Evolutionary conservation across 1,284 basidiomycete genomes (phyloP).

Genomic region (Trichosporon sp.): DNA sequence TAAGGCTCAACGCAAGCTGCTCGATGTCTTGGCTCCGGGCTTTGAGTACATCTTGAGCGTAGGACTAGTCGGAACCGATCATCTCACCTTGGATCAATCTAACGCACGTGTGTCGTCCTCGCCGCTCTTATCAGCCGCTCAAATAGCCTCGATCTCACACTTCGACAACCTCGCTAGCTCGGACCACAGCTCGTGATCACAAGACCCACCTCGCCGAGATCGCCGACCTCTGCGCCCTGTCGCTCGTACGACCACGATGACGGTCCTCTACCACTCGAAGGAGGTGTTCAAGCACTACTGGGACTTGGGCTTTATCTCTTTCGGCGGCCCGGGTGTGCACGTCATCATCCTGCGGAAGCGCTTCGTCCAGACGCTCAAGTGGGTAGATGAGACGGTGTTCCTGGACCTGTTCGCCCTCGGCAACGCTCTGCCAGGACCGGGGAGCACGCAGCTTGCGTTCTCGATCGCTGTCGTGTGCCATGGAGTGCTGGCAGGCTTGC

Average conservation of each 20-base stretch:
- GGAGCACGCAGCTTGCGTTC: constrained; percentile 48
- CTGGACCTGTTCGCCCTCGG: constrained; percentile 49
- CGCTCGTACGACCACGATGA: no score
- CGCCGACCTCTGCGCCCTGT: no score
- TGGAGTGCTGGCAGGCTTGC: constrained; percentile 42
- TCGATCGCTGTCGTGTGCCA: constrained; percentile 44
- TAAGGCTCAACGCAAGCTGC: neutral
- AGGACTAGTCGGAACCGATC: neutral
- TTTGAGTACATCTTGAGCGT: neutral
- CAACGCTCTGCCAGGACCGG: constrained; percentile 51
- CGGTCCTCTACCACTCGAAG: neutral
- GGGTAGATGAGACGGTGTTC: constrained; percentile 33
- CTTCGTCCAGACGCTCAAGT: constrained; percentile 31
- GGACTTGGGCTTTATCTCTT: constrained; percentile 32
- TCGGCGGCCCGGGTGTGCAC: constrained; percentile 35
- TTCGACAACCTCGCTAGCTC: neutral
- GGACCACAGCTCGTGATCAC: neutral
- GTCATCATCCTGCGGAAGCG: constrained; percentile 30
- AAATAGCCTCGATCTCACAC: neutral
- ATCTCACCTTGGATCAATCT: neutral
- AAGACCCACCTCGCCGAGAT: neutral
- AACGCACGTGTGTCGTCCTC: neutral
- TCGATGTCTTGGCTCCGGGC: neutral
- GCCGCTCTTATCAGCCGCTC: neutral
- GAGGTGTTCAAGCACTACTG: constrained; percentile 19